A percentile compares a stretch with the other conserved stretches of the same genome.
phyloP scores from a whole-genome alignment of 768 basidiomycete species.

The Holtermannia corniformis region DNA sequence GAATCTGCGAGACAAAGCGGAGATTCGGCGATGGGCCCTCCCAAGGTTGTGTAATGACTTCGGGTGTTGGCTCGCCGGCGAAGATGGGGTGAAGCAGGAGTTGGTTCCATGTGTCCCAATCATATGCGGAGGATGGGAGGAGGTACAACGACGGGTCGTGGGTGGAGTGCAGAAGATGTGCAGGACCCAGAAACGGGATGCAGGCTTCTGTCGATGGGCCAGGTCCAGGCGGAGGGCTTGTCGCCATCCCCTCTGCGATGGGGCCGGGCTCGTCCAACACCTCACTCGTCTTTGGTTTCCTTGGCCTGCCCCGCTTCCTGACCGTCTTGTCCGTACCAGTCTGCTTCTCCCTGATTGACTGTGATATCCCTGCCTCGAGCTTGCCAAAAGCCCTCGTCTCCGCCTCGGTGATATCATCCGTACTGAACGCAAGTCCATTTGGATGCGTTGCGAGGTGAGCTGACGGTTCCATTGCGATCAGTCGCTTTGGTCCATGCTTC shows the following conservation, averaged over 20 bases:
- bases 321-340: too few relatives aligned
- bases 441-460: background rate
- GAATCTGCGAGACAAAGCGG: slow-evolving; percentile 63
- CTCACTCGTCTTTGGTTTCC: background rate
- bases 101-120: background rate
- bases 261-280: too few relatives aligned
- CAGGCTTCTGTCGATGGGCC: too few relatives aligned
- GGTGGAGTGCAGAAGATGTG: background rate
- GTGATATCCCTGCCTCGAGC: background rate
- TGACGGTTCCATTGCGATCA: background rate
- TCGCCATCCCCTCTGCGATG: too few relatives aligned
- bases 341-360: too few relatives aligned
- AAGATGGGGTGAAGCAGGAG: background rate
- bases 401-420: slow-evolving; percentile 11
- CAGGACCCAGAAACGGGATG: too few relatives aligned
- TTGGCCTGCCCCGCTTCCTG: background rate
- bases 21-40: slow-evolving; percentile 16
- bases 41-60: slow-evolving; percentile 16
- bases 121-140: background rate
- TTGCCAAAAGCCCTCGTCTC: slow-evolving; percentile 8
- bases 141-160: background rate
- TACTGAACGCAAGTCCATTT: background rate
- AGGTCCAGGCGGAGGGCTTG: too few relatives aligned
- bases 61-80: background rate
- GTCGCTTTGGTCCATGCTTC: slow-evolving; percentile 41